Evolutionary conservation across 1,284 basidiomycete species (phyloP).

Genomic region (Austropuccinia psidii): DNA sequence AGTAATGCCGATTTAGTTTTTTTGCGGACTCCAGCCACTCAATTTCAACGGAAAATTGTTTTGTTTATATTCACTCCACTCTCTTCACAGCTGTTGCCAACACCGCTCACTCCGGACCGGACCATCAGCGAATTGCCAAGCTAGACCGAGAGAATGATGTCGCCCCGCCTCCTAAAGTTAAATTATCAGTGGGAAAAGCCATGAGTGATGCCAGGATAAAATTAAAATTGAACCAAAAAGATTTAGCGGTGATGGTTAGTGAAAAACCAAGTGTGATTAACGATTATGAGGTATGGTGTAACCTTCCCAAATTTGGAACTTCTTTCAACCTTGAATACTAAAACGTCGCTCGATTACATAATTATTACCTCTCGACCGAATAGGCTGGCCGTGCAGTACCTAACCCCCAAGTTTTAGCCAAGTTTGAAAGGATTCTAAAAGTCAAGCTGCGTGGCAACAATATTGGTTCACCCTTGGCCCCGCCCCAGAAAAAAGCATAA

Average conservation of each 20-base stretch:
- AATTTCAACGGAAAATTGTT: not conserved
- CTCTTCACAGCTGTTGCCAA: slow-evolving; percentile 4
- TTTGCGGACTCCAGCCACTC: not conserved
- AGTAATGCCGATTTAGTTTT: not conserved
- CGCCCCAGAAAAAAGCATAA: slow-evolving; percentile 3
- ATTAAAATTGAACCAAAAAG: slow-evolving; percentile 27
- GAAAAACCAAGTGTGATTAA: slow-evolving; percentile 34
- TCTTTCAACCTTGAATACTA: not conserved
- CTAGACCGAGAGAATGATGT: slow-evolving; percentile 27
- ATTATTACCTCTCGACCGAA: not conserved
- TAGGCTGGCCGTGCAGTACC: slow-evolving; percentile 29
- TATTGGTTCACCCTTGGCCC: slow-evolving; percentile 22
- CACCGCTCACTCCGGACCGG: slow-evolving; percentile 16
- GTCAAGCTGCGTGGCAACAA: slow-evolving; percentile 31
- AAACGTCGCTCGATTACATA: not conserved
- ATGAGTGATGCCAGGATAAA: slow-evolving; percentile 30
- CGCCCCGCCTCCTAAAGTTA: slow-evolving; percentile 25
- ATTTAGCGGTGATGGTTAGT: slow-evolving; percentile 13
- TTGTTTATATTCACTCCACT: not conserved
- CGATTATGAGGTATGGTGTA: slow-evolving; percentile 21
- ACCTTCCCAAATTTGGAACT: not conserved
- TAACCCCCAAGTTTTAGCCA: slow-evolving; percentile 25
- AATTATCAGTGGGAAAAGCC: slow-evolving; percentile 13
- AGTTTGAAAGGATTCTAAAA: slow-evolving; percentile 31
- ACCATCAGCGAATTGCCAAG: slow-evolving; percentile 32